These are phyloP conservation scores for Cadophora gregata DNA, from an alignment of 2,329 filamentous ascomycete species.

Conservation along the genomic window DNA sequence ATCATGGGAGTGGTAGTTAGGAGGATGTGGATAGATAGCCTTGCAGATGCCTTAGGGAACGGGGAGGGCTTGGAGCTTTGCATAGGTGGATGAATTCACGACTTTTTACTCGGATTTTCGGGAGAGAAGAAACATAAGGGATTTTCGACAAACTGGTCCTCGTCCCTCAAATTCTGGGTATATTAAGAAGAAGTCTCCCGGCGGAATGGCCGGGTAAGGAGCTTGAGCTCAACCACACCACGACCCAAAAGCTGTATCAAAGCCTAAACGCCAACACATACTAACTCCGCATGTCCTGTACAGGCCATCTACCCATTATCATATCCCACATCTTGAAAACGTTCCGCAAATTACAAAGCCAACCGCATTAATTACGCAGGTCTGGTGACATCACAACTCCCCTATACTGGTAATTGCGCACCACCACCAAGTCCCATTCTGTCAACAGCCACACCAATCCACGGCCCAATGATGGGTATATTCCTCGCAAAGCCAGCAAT, in stretches of 20 bases:
- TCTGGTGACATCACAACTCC: slow-evolving; percentile 48
- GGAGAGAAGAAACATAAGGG: neutral
- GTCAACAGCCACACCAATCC: slow-evolving; percentile 78
- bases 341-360: neutral
- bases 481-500: slow-evolving; percentile 87
- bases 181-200: slow-evolving; percentile 21
- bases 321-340: slow-evolving; percentile 11
- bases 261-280: slow-evolving; percentile 31
- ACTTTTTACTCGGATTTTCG: slow-evolving; percentile 19
- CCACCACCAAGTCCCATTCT: slow-evolving; percentile 73
- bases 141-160: neutral
- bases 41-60: slow-evolving; percentile 30
- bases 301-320: slow-evolving; percentile 8
- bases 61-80: slow-evolving; percentile 30
- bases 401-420: slow-evolving; percentile 73
- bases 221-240: slow-evolving; percentile 29
- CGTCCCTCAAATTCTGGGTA: slow-evolving; percentile 19
- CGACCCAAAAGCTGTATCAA: slow-evolving; percentile 19
- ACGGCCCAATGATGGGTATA: slow-evolving; percentile 84
- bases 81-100: slow-evolving; percentile 40
- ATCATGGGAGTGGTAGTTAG: slow-evolving; percentile 25
- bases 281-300: slow-evolving; percentile 16
- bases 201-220: slow-evolving; percentile 24
- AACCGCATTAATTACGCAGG: neutral
- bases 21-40: slow-evolving; percentile 34